phyloP scores from a whole-genome alignment of 345 rosid species.

The Salix brachista region DNA sequence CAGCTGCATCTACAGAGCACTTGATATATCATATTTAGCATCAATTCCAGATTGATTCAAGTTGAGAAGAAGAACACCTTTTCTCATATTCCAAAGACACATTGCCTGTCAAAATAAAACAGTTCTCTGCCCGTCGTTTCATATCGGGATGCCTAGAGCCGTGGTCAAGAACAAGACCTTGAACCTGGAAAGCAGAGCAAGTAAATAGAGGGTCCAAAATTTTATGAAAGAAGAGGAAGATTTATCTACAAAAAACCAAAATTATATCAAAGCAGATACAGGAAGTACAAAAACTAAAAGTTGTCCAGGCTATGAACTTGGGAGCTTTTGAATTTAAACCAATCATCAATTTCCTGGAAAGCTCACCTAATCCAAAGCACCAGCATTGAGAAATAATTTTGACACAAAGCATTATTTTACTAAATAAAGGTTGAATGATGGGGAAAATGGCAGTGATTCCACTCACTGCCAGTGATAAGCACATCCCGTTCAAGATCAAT shows the following conservation, averaged over 20 bases:
- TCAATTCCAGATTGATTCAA: not conserved
- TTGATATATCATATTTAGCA: not conserved
- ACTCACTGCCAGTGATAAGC: not conserved
- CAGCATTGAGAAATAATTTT: not conserved
- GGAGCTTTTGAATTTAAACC: not conserved
- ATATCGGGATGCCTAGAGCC: constrained; percentile 99
- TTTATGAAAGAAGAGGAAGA: not conserved
- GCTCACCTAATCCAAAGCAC: not conserved
- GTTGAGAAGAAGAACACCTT: constrained; percentile 44
- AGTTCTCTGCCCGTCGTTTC: constrained; percentile 95
- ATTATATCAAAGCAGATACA: not conserved
- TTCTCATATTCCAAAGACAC: constrained; percentile 94
- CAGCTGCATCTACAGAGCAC: not conserved
- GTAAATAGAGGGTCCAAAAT: not conserved
- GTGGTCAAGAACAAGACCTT: constrained; percentile 97
- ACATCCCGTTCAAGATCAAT: not conserved
- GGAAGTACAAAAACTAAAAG: not conserved
- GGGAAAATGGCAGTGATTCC: not conserved
- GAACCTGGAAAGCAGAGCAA: constrained; percentile 45
- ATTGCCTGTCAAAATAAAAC: constrained; percentile 89
- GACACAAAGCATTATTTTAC: not conserved
- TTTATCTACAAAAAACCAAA: not conserved
- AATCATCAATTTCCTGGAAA: not conserved
- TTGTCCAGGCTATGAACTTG: not conserved
- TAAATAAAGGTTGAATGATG: not conserved